A percentile compares a stretch with the other conserved stretches of the same genome.
Conservation (phyloP, 108 stramenopile species). For the Cyclotella baltica region DNA sequence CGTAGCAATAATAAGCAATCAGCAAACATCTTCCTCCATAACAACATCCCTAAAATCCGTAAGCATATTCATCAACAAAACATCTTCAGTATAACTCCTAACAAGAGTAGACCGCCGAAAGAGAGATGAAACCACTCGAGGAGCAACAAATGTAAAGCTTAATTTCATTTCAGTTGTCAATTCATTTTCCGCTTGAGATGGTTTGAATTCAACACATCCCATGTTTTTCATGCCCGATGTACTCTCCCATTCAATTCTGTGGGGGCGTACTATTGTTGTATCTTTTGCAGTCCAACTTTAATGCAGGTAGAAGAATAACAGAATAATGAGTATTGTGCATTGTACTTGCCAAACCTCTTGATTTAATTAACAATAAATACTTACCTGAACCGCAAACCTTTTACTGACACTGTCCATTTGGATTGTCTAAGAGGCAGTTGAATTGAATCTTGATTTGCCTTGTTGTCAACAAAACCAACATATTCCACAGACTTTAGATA, state of each 20-base stretch:
- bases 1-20: background rate
- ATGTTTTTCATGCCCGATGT: constrained; percentile 75
- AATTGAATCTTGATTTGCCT: background rate
- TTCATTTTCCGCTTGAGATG: background rate
- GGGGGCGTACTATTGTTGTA: constrained; percentile 59
- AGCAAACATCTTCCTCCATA: constrained; percentile 52
- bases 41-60: constrained; percentile 74
- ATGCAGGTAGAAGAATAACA: background rate
- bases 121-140: constrained; percentile 59
- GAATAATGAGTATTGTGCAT: too few species aligned
- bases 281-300: constrained; percentile 69
- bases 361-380: background rate
- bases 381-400: constrained; percentile 66
- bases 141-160: constrained; percentile 66
- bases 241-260: constrained; percentile 75
- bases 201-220: constrained; percentile 62
- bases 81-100: constrained; percentile 64
- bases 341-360: too few species aligned
- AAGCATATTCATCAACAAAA: constrained; percentile 68
- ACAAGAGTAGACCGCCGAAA: constrained; percentile 61
- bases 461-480: constrained; percentile 25
- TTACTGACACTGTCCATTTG: constrained; percentile 74
- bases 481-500: constrained; percentile 80
- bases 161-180: constrained; percentile 61
- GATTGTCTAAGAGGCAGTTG: constrained; percentile 48